phyloP scores from a whole-genome alignment of 164 flowering plant genomes.

The Paratinospora sagittata region DNA sequence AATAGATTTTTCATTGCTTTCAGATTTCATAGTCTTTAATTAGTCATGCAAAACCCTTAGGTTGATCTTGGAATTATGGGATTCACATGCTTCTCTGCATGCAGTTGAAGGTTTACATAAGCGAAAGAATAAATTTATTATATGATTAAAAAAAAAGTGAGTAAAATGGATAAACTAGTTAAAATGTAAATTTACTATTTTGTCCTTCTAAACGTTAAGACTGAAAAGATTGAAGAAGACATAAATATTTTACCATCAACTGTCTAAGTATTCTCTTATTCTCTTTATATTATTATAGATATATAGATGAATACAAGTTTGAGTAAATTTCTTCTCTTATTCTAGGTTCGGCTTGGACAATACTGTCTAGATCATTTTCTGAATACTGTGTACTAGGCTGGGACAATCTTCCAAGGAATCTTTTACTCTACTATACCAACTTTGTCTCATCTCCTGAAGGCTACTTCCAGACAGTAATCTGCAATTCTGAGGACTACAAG shows the following conservation, averaged over 20 bases:
- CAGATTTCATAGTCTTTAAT: slow-evolving; percentile 10
- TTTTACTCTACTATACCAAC: slow-evolving; percentile 91
- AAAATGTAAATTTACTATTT: too few species aligned
- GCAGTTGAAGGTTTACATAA: not conserved
- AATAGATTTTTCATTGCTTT: slow-evolving; percentile 2
- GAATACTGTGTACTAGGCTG: slow-evolving; percentile 78
- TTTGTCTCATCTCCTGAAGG: slow-evolving; percentile 89
- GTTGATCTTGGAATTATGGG: not conserved
- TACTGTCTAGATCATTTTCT: slow-evolving; percentile 62
- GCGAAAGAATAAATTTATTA: too few species aligned
- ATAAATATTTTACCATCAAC: too few species aligned
- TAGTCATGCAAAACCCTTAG: slow-evolving; percentile 18
- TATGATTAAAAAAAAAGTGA: too few species aligned
- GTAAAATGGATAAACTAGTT: too few species aligned
- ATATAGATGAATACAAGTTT: too few species aligned
- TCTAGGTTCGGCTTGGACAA: slow-evolving; percentile 68
- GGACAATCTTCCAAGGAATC: slow-evolving; percentile 88
- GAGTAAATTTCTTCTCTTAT: not conserved
- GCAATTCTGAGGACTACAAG: slow-evolving; percentile 69
- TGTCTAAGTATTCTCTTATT: too few species aligned
- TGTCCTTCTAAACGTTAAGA: too few species aligned
- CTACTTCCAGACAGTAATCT: slow-evolving; percentile 84
- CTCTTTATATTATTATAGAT: too few species aligned
- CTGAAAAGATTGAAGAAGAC: too few species aligned
- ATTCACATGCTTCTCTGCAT: slow-evolving; percentile 11